Evolutionary conservation across 495 filamentous ascomycete species (phyloP).

Genomic region (Pyronema omphalodes): DNA sequence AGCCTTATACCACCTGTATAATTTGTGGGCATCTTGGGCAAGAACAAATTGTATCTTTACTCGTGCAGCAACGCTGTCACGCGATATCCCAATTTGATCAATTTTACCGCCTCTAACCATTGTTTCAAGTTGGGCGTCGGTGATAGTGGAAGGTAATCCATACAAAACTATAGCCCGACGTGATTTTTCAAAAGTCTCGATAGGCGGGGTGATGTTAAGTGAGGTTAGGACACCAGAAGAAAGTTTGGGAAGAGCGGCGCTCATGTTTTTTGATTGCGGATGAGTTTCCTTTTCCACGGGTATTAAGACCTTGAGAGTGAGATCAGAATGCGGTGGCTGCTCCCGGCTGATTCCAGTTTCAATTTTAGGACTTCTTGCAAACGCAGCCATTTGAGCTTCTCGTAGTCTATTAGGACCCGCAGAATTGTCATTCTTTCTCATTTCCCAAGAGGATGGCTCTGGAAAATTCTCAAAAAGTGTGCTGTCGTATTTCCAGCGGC

Average conservation of each 20-base stretch:
- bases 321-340: neutral
- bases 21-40: no score
- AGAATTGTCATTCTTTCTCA: no score
- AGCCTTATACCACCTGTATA: no score
- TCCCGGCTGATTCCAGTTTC: no score
- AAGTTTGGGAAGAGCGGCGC: neutral
- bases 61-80: neutral
- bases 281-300: neutral
- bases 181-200: no score
- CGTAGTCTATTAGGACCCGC: no score
- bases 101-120: neutral
- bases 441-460: no score
- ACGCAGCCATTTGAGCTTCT: no score
- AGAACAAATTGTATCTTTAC: neutral
- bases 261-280: neutral
- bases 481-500: no score
- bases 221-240: neutral
- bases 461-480: no score
- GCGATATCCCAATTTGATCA: neutral
- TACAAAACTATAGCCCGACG: neutral
- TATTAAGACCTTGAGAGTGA: neutral
- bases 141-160: neutral
- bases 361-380: no score
- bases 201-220: neutral
- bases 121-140: neutral